Base-by-base conservation (phyloP, 805 yeast genomes). In the Komagataella kurtzmanii region DNA sequence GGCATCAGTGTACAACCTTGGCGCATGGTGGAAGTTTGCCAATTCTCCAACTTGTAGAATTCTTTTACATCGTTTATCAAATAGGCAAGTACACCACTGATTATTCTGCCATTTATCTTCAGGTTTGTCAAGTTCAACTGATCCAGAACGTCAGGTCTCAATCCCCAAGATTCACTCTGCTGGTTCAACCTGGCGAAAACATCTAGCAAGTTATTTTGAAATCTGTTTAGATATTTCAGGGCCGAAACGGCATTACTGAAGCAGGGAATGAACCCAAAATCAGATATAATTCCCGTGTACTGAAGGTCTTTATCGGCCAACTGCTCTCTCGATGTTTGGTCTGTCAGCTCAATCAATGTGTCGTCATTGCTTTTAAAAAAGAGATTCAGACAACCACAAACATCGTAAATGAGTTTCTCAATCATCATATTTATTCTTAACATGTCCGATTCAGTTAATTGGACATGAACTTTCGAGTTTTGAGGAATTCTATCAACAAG, bases 251-350 rank as follows among this genome's bases (percentile, higher is more conserved):
- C 76, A 59, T 83, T 85, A 1, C 88, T 71, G 51, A 71, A 70
- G 1, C 83, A 82, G 3, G 91, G 90, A 19, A 83, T 60, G 58
- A 80, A 81, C 1, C 83, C 82, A 61, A 69, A 77, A 43, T 65
- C 58, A 1, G 55, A 55, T 7, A 54, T 59, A 14, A 49, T 23
- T 12, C 46, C 19, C 21, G 44, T 10, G 46, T 46, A n/a, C 12
- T 43, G 51, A n/a, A 21, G 46, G 17, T 47, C 47, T 47, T 44
- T 19, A 50, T 44, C 43, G 48, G 14, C 17, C 14, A 24, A 17
- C 12, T 24, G 40, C 24, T 6, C 17, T 19, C 24, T 23, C 17
- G 7, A 18, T 23, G 17, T 8, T 17, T 17, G n/a, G 40, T n/a
- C 10, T 7, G 43, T 19, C 14, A 64, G 49, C 4, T 64, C 67